Conservation (phyloP, 768 basidiomycete species). For the Mycena venus region DNA sequence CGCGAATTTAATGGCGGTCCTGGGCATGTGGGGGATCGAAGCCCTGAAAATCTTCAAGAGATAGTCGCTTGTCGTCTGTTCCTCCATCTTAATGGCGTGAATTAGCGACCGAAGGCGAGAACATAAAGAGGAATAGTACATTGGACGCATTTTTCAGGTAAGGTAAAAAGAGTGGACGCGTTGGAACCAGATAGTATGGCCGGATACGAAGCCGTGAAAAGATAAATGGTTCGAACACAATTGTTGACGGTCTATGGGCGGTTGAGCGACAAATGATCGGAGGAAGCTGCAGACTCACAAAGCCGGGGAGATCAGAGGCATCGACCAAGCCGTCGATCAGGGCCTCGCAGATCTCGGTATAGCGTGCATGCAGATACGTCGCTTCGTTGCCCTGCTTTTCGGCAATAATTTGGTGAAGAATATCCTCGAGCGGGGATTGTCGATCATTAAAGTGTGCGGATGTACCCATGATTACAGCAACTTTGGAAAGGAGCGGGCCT, state of each 20-base stretch:
- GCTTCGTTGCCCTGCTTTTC: constrained; percentile 75
- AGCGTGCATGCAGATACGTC: constrained; percentile 70
- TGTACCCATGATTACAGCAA: constrained; percentile 88
- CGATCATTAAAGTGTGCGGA: constrained; percentile 86
- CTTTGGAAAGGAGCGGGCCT: constrained; percentile 70
- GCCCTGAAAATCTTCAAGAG: constrained; percentile 90
- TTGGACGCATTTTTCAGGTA: constrained; percentile 89
- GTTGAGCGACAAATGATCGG: background rate
- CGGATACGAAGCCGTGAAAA: constrained; percentile 88
- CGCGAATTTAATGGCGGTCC: constrained; percentile 90
- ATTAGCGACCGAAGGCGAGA: background rate
- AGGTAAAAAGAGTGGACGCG: constrained; percentile 87
- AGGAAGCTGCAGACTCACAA: constrained; percentile 60
- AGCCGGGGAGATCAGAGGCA: constrained; percentile 82
- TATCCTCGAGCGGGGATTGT: constrained; percentile 86
- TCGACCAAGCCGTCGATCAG: constrained; percentile 93
- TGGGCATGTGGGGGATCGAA: constrained; percentile 90
- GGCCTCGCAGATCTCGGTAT: constrained; percentile 85
- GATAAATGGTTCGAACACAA: constrained; percentile 87
- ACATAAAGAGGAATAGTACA: constrained; percentile 56
- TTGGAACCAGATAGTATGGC: constrained; percentile 85
- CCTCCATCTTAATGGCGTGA: constrained; percentile 72
- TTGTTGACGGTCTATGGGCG: constrained; percentile 78
- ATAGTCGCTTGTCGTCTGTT: constrained; percentile 87
- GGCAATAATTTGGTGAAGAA: constrained; percentile 85